Evolutionary conservation across 805 yeast genomes (phyloP), one percentile per base, ranked within the genome.

Genomic region (Tetrapisispora nanseiensis): DNA sequence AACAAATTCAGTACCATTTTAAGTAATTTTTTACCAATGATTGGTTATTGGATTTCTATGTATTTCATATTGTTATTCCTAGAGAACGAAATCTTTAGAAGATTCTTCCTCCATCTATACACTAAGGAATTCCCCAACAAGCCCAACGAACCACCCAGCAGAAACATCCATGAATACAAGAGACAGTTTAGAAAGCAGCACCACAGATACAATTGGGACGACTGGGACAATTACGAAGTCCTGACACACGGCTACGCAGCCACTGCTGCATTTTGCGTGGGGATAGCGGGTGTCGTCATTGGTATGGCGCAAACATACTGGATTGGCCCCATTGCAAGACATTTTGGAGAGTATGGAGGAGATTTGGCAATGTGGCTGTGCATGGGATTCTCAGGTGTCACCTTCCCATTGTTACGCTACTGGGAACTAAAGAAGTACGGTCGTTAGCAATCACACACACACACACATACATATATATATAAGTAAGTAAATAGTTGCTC

Each of bases 291-390:
- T 37, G 94, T 86, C 0, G 86, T 82, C 2, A 65, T 86, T 18
- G 95, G 95, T 6, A 86, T 86, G 96, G 72, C 83, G 21, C 96
- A 86, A 59, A 82, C 78, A 6, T 86, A 86, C 62, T 86, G 82
- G 71, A 68, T 73, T 6, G 96, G 95, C 0, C 86, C 86, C 0
- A 51, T 86, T 10, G 94, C 95, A 11, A 61, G 60, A 23, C 52
- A 67, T 4, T 65, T 82, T 13, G 94, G 94, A 18, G 78, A 70
- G 6, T 59, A 61, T 46, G 87, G 84, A 43, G 94, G 86, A 16
- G 95, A 86, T 58, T 58, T 86, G 32, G 96, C 92, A 20, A 78
- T 81, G 75, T 83, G 89, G 78, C 59, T 86, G 29, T 69, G 82
- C 12, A 74, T 82, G 75, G 92, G 78, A 0, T 76, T 86, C 50